Evolutionary conservation across 2,329 filamentous ascomycete species (phyloP), one percentile per base, ranked within the genome.

Genomic region (Aspergillus latus): DNA sequence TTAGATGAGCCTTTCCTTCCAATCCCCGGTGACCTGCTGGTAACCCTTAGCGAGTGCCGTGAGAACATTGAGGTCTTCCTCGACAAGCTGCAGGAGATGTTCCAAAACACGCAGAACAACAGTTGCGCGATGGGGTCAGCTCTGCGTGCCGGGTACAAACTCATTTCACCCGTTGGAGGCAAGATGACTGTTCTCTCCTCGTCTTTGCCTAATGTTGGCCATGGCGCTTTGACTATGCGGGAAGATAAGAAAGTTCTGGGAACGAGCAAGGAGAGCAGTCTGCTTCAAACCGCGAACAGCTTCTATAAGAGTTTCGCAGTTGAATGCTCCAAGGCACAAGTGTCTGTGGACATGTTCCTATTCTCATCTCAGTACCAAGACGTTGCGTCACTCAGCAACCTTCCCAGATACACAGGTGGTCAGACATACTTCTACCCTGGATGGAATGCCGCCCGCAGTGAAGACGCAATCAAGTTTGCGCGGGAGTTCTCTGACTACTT

Each of bases 261-360:
- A 36, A 99, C 94, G 1, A 92, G 88, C 63, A 97, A 97, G 74
- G 94, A 99, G 73, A 91, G 85, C 62, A 81, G 83, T 60, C 82
- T 99, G 32, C 79, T 99, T 51, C 93, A 97, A 73, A 97, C 94
- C 0, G 89, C 86, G 42, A 97, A 92, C 78, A 92, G 90, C 69
- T 99, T 97, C 76, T 99, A 97, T 83, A 99, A 99, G 82, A 96
- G 90, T 68, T 99, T 99, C 68, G 94, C 94, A 0, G 94, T 99
- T 2, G 94, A 99, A 72, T 99, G 94, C 76, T 97, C 92, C 37
- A 99, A 99, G 80, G 96, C 95, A 64, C 94, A 99, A 75, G 94
- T 99, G 30, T 97, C 92, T 0, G 92, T 99, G 64, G 92, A 97
- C 73, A 97, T 97, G 92, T 97, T 97, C 80, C 80, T 97, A 49